Percentiles rank a stretch among this genome's conserved stretches.
Evolutionary conservation across 2,329 filamentous ascomycete species (phyloP).

Genomic region (Fusarium musae): DNA sequence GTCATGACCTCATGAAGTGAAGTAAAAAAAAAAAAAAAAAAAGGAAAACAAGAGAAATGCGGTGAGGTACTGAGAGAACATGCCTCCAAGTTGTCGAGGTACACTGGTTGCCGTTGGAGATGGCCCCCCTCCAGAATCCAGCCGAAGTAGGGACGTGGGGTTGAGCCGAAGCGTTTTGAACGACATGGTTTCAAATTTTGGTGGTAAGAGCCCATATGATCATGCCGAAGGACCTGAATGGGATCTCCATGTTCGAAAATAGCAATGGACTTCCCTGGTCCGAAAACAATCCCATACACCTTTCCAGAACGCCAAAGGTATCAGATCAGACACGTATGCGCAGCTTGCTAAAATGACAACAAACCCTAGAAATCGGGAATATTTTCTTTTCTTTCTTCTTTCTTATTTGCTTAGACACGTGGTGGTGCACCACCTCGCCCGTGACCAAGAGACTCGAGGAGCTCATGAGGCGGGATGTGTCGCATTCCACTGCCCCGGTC

Average conservation of each 20-base stretch:
- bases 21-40: constrained; percentile 9
- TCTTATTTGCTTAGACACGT: constrained; percentile 55
- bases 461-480: constrained; percentile 69
- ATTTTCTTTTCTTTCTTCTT: not conserved
- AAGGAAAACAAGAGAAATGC: constrained; percentile 12
- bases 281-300: constrained; percentile 42
- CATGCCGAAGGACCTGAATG: constrained; percentile 24
- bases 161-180: constrained; percentile 19
- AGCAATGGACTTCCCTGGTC: constrained; percentile 31
- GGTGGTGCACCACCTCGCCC: constrained; percentile 62
- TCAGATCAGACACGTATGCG: constrained; percentile 44
- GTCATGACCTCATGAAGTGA: constrained; percentile 50
- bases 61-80: constrained; percentile 21
- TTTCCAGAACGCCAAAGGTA: constrained; percentile 53
- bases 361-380: constrained; percentile 20
- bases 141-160: constrained; percentile 37
- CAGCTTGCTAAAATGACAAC: constrained; percentile 45
- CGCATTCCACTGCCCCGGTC: constrained; percentile 69
- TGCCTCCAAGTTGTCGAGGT: constrained; percentile 8
- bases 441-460: constrained; percentile 64
- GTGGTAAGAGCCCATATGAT: constrained; percentile 18
- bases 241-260: constrained; percentile 31
- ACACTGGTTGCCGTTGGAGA: constrained; percentile 10
- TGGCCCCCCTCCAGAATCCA: constrained; percentile 34
- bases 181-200: constrained; percentile 7